Conservation (phyloP, 768 basidiomycete species). For the Pleurotus citrinopileatus region DNA sequence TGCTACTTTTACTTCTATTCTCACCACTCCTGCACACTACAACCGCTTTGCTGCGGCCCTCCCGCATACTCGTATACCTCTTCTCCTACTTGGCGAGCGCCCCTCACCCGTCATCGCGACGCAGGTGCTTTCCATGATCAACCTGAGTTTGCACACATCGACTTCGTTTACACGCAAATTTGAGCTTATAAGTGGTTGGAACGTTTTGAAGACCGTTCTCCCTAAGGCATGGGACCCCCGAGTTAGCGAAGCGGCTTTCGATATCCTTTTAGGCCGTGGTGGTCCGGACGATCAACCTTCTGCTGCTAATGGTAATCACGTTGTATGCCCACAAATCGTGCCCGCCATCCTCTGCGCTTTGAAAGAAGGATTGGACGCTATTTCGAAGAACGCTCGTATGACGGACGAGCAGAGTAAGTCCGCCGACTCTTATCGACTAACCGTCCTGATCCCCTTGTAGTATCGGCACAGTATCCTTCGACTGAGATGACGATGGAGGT, state of each 20-base stretch:
- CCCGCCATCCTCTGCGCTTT: constrained; percentile 71
- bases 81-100: constrained; percentile 78
- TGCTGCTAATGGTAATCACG: constrained; percentile 22
- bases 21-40: constrained; percentile 55
- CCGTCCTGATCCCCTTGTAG: constrained; percentile 20
- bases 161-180: constrained; percentile 76
- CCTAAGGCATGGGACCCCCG: constrained; percentile 65
- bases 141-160: constrained; percentile 50
- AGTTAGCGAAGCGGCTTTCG: constrained; percentile 68
- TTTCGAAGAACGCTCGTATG: constrained; percentile 34
- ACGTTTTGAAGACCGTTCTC: constrained; percentile 62
- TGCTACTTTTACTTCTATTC: constrained; percentile 56
- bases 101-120: constrained; percentile 59
- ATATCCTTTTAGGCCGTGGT: constrained; percentile 60
- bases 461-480: constrained; percentile 1
- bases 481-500: constrained; percentile 47
- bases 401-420: constrained; percentile 20
- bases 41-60: constrained; percentile 70
- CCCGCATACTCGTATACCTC: constrained; percentile 73
- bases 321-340: constrained; percentile 68
- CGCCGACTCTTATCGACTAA: constrained; percentile 7
- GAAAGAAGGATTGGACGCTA: constrained; percentile 46
- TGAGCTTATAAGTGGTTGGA: constrained; percentile 85
- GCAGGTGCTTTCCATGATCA: constrained; percentile 59
- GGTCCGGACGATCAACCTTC: constrained; percentile 20